Evolutionary conservation across 2,329 filamentous ascomycete species (phyloP), one percentile per base, ranked within the genome.

Genomic region (Arachnomyces sp.): DNA sequence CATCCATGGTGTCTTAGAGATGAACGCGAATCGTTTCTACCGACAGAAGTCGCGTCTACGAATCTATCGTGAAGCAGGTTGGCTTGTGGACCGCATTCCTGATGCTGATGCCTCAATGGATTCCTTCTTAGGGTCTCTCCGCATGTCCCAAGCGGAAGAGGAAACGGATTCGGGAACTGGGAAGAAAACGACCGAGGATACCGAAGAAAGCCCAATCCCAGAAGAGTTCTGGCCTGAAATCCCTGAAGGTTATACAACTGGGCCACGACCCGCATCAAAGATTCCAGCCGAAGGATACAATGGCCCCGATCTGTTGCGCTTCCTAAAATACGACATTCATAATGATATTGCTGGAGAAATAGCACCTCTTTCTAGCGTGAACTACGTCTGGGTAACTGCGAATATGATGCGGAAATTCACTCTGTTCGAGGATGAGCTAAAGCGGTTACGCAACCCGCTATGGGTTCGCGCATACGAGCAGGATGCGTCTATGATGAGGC

Each of bases 21-120:
- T 44, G 9, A 34, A 41, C 1, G 3, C n/a, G 3, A 61, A 59
- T 28, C 25, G n/a, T 2, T 52, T 56, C 25, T 68, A 65, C 51
- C 60, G 52, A 17, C 47, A 42, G 1, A 65, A 61, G 38, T 60
- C 66, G 0, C 42, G 50, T n/a, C 39, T 67, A 4, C 18, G 53
- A 4, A 17, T 56, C 0, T 64, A 54, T 32, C 51, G 51, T 3
- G 48, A 53, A 6, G 59, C 60, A 5, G 48, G 54, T 5, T 70
- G 63, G 64, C 48, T 62, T 18, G 29, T 52, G 6, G 56, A 64
- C 6, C 52, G 52, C 4, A 63, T 70, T 7, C 58, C 62, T 1
- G 61, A 67, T 30, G 44, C 47, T 1, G 55, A 63, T 1, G 12
- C 68, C 21, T 38, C 44, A 0, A 17, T 55, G 3, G 12, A 7